These are phyloP conservation scores for Suillus lakei DNA, from an alignment of 768 basidiomycete genomes.

Conservation along the genomic window DNA sequence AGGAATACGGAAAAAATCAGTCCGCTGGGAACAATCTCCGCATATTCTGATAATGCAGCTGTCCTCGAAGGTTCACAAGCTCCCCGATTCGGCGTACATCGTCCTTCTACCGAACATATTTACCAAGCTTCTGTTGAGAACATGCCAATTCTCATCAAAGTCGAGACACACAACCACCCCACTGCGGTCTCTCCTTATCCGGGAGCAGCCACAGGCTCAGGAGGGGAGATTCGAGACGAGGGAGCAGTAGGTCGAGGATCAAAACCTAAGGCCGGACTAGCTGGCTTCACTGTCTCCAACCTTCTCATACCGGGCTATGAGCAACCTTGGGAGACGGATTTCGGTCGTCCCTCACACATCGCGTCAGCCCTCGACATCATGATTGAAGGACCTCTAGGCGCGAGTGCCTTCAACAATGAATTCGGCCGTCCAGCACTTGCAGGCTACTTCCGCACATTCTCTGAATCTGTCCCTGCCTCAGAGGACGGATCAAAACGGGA, in stretches of 20 bases:
- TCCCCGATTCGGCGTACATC: constrained; percentile 71
- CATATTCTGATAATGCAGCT: constrained; percentile 98
- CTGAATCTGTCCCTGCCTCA: constrained; percentile 69
- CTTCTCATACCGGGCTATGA: constrained; percentile 88
- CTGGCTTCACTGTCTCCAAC: constrained; percentile 93
- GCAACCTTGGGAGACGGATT: constrained; percentile 97
- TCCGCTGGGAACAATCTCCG: constrained; percentile 84
- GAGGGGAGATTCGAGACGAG: constrained; percentile 98
- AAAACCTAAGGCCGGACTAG: constrained; percentile 92
- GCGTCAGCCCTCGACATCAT: constrained; percentile 96
- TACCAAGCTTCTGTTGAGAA: constrained; percentile 69
- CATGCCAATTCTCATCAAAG: constrained; percentile 93
- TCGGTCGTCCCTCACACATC: constrained; percentile 89
- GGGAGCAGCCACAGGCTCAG: constrained; percentile 98
- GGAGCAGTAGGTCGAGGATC: constrained; percentile 95
- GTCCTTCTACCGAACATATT: constrained; percentile 33
- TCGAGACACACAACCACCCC: constrained; percentile 99
- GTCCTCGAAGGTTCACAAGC: constrained; percentile 77
- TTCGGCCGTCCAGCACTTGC: constrained; percentile 92
- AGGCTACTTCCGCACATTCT: constrained; percentile 96
- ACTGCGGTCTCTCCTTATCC: constrained; percentile 98
- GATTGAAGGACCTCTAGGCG: constrained; percentile 94
- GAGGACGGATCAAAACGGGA: constrained; percentile 55
- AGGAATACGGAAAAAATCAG: constrained; percentile 88
- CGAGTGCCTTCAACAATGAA: constrained; percentile 97